Conservation (phyloP, 441 rosid genomes). For the Flueggea neowawraea region DNA sequence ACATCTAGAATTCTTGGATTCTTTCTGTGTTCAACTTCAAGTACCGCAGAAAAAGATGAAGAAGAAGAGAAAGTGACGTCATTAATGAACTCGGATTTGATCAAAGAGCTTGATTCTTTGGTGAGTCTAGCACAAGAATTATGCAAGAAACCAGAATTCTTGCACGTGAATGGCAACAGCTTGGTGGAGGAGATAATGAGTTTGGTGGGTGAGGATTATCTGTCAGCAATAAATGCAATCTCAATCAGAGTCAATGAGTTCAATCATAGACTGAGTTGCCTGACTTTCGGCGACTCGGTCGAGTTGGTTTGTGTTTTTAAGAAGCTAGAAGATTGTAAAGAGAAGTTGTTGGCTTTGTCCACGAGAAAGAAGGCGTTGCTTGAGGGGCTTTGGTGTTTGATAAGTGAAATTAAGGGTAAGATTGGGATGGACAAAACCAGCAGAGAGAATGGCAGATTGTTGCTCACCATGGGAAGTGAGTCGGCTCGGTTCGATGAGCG, state of each 20-base stretch:
- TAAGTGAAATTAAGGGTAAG: slow-evolving; percentile 38
- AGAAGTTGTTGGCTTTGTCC: slow-evolving; percentile 28
- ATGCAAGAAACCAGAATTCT: slow-evolving; percentile 42
- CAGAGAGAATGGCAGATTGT: slow-evolving; percentile 20
- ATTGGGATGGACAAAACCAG: slow-evolving; percentile 18
- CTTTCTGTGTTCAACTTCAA: slow-evolving; percentile 52
- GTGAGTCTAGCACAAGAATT: slow-evolving; percentile 48
- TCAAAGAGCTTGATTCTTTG: slow-evolving; percentile 50
- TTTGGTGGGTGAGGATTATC: slow-evolving; percentile 53
- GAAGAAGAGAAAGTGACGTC: slow-evolving; percentile 55
- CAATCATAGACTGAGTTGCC: slow-evolving; percentile 36
- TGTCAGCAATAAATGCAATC: slow-evolving; percentile 49
- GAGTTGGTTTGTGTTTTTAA: slow-evolving; percentile 59
- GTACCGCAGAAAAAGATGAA: slow-evolving; percentile 40
- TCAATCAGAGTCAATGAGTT: slow-evolving; percentile 55
- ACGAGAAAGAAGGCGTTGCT: slow-evolving; percentile 32
- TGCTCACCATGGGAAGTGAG: slow-evolving; percentile 30
- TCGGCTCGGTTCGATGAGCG: slow-evolving; percentile 70
- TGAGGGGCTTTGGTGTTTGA: slow-evolving; percentile 52
- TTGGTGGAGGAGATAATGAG: slow-evolving; percentile 32
- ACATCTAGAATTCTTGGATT: slow-evolving; percentile 63
- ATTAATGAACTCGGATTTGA: slow-evolving; percentile 40
- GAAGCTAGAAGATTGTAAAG: slow-evolving; percentile 51
- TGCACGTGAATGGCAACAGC: slow-evolving; percentile 23
- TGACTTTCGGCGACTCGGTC: slow-evolving; percentile 58